Conservation (phyloP, 1,284 basidiomycete species). For the Papiliotrema laurentii region DNA sequence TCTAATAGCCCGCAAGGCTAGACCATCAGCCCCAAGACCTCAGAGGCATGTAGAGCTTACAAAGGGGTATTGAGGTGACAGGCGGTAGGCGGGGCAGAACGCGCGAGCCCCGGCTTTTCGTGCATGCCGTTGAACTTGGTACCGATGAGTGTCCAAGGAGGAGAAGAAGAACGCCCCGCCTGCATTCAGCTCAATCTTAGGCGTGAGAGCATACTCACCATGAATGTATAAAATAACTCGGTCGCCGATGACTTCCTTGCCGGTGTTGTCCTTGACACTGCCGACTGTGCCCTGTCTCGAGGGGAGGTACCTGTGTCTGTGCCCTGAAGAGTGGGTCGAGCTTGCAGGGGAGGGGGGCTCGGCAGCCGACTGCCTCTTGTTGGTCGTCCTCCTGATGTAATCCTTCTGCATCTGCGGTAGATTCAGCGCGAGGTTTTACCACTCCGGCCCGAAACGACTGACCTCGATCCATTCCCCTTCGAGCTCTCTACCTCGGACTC, state of each 20-base stretch:
- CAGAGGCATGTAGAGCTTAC: constrained; percentile 51
- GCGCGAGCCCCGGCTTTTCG: constrained; percentile 80
- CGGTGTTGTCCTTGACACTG: constrained; percentile 33
- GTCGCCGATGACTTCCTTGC: constrained; percentile 36
- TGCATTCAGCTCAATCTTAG: constrained; percentile 10
- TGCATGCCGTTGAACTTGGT: constrained; percentile 79
- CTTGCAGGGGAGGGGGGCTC: not conserved
- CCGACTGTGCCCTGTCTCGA: constrained; percentile 18
- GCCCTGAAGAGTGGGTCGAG: not conserved
- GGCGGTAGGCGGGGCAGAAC: constrained; percentile 75
- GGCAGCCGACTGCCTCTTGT: constrained; percentile 8
- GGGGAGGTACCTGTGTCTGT: constrained; percentile 15
- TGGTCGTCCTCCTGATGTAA: constrained; percentile 46
- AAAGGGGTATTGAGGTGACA: constrained; percentile 94
- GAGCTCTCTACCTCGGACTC: constrained; percentile 67
- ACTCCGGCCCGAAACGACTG: constrained; percentile 6
- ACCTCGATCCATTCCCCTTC: constrained; percentile 82
- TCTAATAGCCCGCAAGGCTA: constrained; percentile 51
- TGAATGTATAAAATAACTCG: constrained; percentile 48
- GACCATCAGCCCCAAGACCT: not conserved
- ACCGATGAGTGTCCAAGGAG: constrained; percentile 51
- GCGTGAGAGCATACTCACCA: constrained; percentile 17
- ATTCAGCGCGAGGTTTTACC: constrained; percentile 1
- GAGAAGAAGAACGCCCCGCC: constrained; percentile 50
- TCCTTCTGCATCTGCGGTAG: constrained; percentile 48